Conservation (phyloP, 2,329 filamentous ascomycete species). For the Penicillium sp. region DNA sequence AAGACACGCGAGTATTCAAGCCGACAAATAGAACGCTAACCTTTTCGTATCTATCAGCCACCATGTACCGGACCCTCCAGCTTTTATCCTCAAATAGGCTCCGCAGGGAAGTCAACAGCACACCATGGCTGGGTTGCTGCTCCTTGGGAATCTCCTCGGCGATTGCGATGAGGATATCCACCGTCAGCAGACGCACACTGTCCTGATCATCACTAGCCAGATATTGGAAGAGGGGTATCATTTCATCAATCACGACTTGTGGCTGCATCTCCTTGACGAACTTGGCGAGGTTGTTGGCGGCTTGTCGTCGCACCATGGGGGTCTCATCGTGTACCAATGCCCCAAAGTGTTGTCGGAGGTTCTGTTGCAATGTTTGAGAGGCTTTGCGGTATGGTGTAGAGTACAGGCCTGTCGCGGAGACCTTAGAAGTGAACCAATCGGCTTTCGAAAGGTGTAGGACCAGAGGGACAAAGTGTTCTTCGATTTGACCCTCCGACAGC, state of each 20-base stretch:
- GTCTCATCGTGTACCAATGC: conserved; percentile 96
- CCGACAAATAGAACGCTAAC: conserved; percentile 42
- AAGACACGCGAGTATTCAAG: neutral
- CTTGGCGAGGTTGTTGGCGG: conserved; percentile 91
- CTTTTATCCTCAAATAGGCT: conserved; percentile 98
- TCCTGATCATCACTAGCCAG: conserved; percentile 95
- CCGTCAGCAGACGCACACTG: conserved; percentile 89
- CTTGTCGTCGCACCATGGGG: conserved; percentile 95
- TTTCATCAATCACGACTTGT: conserved; percentile 88
- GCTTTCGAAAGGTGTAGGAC: conserved; percentile 95
- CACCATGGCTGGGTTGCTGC: conserved; percentile 92
- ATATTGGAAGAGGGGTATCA: conserved; percentile 98
- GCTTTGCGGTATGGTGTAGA: conserved; percentile 90
- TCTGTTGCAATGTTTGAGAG: conserved; percentile 78
- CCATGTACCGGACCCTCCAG: conserved; percentile 99
- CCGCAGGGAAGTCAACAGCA: conserved; percentile 81
- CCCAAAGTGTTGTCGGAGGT: conserved; percentile 83
- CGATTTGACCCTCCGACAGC: conserved; percentile 84
- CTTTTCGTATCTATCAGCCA: conserved; percentile 97
- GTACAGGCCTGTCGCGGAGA: conserved; percentile 94
- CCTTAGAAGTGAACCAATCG: conserved; percentile 99
- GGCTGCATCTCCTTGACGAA: conserved; percentile 97
- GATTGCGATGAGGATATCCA: conserved; percentile 92
- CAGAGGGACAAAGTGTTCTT: conserved; percentile 95
- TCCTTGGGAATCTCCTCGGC: conserved; percentile 97